A percentile compares a stretch with the other conserved stretches of the same genome.
These are phyloP conservation scores for Blastomyces emzantsi DNA, from an alignment of 2,329 filamentous ascomycete genomes.

Conservation along the genomic window DNA sequence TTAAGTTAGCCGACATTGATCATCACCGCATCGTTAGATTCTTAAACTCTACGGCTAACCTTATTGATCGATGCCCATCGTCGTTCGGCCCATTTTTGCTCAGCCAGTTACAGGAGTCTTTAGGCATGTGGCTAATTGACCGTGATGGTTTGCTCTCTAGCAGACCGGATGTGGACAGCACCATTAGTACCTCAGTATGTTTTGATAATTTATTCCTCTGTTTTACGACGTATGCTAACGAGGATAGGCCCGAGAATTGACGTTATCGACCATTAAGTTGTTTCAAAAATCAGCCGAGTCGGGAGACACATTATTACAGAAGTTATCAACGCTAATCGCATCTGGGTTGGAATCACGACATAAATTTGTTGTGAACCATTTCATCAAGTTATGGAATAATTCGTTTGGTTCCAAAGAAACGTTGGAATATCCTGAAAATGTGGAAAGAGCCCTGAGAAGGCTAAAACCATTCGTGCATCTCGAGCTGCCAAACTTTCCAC, in stretches of 20 bases:
- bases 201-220: constrained; percentile 7
- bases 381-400: constrained; percentile 59
- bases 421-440: constrained; percentile 54
- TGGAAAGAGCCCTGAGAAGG: constrained; percentile 55
- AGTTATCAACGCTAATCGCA: constrained; percentile 43
- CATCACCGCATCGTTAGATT: constrained; percentile 38
- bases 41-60: constrained; percentile 46
- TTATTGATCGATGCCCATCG: constrained; percentile 43
- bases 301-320: constrained; percentile 38
- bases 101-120: constrained; percentile 46
- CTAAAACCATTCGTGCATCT: constrained; percentile 49
- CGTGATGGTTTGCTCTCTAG: constrained; percentile 22
- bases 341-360: constrained; percentile 47
- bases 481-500: constrained; percentile 41
- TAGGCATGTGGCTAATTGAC: constrained; percentile 31
- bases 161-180: constrained; percentile 24
- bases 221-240: constrained; percentile 18
- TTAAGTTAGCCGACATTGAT: constrained; percentile 33
- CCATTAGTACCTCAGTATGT: constrained; percentile 30
- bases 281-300: constrained; percentile 24
- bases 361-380: constrained; percentile 41
- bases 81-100: constrained; percentile 50
- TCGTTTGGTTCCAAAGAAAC: constrained; percentile 54
- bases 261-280: constrained; percentile 25
- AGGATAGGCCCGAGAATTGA: constrained; percentile 27